Evolutionary conservation across 495 filamentous ascomycete species (phyloP).

Genomic region (Penicillium malachiteum): DNA sequence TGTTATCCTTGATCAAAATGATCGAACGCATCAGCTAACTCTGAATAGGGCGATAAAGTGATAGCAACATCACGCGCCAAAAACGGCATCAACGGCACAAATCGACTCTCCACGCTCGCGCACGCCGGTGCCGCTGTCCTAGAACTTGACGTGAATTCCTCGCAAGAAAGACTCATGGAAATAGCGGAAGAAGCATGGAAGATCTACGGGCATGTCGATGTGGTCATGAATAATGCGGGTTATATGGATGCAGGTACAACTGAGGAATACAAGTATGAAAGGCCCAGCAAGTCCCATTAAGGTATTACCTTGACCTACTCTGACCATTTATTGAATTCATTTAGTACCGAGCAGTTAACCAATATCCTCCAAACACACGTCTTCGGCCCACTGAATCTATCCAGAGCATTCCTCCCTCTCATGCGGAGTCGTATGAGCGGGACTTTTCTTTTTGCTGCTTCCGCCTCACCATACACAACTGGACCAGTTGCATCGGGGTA

Average conservation of each 20-base stretch:
- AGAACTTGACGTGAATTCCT: constrained; percentile 40
- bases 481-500: neutral
- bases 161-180: constrained; percentile 21
- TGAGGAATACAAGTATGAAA: constrained; percentile 9
- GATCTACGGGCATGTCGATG: constrained; percentile 44
- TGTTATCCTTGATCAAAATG: neutral
- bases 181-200: constrained; percentile 25
- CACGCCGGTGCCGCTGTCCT: constrained; percentile 30
- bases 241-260: constrained; percentile 26
- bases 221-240: constrained; percentile 52
- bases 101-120: constrained; percentile 35
- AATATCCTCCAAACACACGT: constrained; percentile 34
- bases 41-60: constrained; percentile 47
- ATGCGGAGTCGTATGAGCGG: constrained; percentile 34
- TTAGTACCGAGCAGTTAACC: neutral
- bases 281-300: too few species aligned
- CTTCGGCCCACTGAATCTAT: constrained; percentile 42
- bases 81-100: constrained; percentile 27
- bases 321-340: neutral
- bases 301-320: neutral
- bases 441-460: neutral
- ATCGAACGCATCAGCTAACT: neutral
- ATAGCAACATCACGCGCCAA: constrained; percentile 44
- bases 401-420: constrained; percentile 46
- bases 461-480: neutral